Conservation (phyloP, 352 stramenopile genomes). For the Phytophthora cactorum region DNA sequence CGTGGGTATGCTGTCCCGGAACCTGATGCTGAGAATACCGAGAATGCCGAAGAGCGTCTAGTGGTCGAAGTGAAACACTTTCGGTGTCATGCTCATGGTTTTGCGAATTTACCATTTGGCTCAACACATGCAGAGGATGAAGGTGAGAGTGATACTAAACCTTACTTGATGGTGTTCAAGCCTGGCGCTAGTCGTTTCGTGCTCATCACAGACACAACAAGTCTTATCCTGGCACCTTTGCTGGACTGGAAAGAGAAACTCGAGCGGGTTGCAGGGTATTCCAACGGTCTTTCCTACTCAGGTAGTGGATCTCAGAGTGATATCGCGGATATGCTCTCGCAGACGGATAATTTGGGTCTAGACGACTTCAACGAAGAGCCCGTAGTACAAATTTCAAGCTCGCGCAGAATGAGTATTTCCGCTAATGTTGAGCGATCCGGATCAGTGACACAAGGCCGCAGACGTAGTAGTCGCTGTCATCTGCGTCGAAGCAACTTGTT, state of each 20-base stretch:
- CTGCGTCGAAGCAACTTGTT: slow-evolving; percentile 17
- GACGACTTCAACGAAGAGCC: slow-evolving; percentile 17
- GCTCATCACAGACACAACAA: slow-evolving; percentile 55
- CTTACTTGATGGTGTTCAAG: slow-evolving; percentile 67
- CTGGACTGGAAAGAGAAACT: slow-evolving; percentile 67
- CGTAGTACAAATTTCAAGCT: background rate
- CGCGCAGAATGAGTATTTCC: slow-evolving; percentile 14
- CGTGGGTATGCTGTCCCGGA: slow-evolving; percentile 32
- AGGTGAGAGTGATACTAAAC: slow-evolving; percentile 35
- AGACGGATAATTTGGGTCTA: slow-evolving; percentile 15
- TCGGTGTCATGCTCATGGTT: slow-evolving; percentile 53
- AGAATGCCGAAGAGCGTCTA: slow-evolving; percentile 36
- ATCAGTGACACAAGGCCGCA: slow-evolving; percentile 19
- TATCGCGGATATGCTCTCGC: slow-evolving; percentile 31
- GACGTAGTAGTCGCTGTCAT: slow-evolving; percentile 41
- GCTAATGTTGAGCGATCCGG: slow-evolving; percentile 11
- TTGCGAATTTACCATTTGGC: slow-evolving; percentile 22
- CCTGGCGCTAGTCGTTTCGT: slow-evolving; percentile 58
- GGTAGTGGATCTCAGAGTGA: slow-evolving; percentile 19
- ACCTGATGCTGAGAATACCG: background rate
- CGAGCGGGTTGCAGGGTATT: slow-evolving; percentile 35
- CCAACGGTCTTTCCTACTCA: slow-evolving; percentile 4
- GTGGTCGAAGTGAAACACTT: slow-evolving; percentile 60
- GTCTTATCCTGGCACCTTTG: slow-evolving; percentile 45
- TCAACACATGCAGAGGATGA: slow-evolving; percentile 13